Evolutionary conservation across 768 basidiomycete genomes (phyloP), one percentile per base, ranked within the genome.

Genomic region (Auriscalpium vulgare): DNA sequence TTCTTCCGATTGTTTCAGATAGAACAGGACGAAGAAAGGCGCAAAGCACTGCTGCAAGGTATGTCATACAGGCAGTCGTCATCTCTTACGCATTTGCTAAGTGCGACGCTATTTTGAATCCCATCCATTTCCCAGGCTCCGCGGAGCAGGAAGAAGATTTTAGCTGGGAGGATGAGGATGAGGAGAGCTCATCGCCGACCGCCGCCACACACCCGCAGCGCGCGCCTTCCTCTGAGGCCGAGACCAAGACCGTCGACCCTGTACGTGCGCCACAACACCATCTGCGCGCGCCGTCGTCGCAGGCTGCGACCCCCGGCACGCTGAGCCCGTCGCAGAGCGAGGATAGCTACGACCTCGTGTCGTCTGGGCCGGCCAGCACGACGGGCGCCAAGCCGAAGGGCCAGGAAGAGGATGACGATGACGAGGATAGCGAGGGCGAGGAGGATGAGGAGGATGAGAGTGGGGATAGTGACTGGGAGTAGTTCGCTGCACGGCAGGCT

Each of bases 81-180:
- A 34, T 35, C 10, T 53, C 52, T 35, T 19, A 19, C 21, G 43
- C 37, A 9, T 1, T 45, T 37, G 37, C 29, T 19, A 37, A 51
- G 44, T 35, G 21, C 21, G 21, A 21, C 21, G 11, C 10, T 47
- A 45, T 46, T 50, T 57, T 50, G 56, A 59, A 4, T 29, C 29
- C 4, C 29, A 29, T 29, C 2, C 29, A 7, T 29, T 4, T 29
- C 29, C 17, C 40, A 85, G 83, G 78, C n/a, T 75, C 83, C 4
- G 69, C 74, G 8, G 82, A 87, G 56, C 81, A 78, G 29, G 93
- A 95, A 47, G 93, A 95, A 37, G 87, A 91, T 56, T 93, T 95
- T 69, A 88, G 82, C 63, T 95, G 92, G 92, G 92, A 94, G 66
- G 91, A 91, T 54, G 83, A 85, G 51, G 91, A 94, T n/a, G 90